phyloP scores from a whole-genome alignment of 2,329 filamentous ascomycete genomes.

The Fusarium temperatum region DNA sequence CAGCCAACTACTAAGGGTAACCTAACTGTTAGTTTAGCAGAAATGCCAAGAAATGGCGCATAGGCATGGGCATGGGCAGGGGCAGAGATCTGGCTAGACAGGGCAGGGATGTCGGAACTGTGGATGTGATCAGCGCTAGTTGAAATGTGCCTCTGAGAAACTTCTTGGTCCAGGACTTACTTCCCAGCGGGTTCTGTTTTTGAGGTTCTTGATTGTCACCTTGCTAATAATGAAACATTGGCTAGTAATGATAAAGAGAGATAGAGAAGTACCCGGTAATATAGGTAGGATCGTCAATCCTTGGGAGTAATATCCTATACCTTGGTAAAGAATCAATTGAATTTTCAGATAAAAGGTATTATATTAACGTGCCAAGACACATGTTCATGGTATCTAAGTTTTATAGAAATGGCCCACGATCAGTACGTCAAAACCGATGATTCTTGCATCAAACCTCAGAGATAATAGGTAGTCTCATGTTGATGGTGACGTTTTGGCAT shows the following conservation, averaged over 20 bases:
- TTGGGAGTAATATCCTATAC: no score
- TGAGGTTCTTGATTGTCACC: neutral
- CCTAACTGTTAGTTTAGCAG: neutral
- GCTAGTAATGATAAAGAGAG: neutral
- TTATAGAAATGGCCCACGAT: neutral
- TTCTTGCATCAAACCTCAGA: neutral
- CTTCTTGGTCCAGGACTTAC: neutral
- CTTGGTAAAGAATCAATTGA: neutral
- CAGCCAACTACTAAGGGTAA: constrained; percentile 3
- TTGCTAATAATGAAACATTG: neutral
- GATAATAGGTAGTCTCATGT: neutral
- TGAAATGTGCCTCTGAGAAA: constrained; percentile 3
- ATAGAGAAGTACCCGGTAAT: neutral
- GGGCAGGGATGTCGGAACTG: constrained; percentile 34
- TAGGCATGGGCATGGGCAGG: constrained; percentile 10
- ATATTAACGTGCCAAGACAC: constrained; percentile 5
- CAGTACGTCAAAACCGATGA: neutral
- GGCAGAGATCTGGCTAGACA: constrained; percentile 37
- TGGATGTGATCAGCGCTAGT: constrained; percentile 18
- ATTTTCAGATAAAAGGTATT: neutral
- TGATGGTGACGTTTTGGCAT: neutral
- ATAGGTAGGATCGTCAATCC: neutral
- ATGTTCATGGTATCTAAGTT: neutral
- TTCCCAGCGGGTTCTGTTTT: neutral
- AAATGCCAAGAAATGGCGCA: constrained; percentile 40